A percentile compares a stretch with the other conserved stretches of the same genome.
These are phyloP conservation scores for Salicornia ramosissima DNA, from an alignment of 148 eudicot genomes.

Conservation along the genomic window DNA sequence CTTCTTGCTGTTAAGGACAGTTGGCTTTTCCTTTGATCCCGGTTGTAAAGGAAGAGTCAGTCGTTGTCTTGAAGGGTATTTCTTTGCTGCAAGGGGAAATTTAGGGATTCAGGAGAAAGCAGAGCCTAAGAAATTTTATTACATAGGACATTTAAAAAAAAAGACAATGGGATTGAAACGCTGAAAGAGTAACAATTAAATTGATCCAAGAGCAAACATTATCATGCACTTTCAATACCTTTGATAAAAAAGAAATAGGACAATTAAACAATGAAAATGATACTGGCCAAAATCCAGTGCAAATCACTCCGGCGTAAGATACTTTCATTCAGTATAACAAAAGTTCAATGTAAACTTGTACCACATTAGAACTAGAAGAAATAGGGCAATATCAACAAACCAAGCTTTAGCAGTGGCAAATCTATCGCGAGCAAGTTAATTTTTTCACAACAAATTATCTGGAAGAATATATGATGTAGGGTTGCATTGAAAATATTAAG, in stretches of 20 bases:
- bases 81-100: slow-evolving; percentile 54
- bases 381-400: neutral
- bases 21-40: slow-evolving; percentile 78
- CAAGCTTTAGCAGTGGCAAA: neutral
- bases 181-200: neutral
- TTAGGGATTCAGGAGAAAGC: slow-evolving; percentile 21
- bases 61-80: slow-evolving; percentile 93
- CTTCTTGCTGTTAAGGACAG: slow-evolving; percentile 63
- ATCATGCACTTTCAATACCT: neutral
- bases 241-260: neutral
- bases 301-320: neutral
- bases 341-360: neutral
- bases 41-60: slow-evolving; percentile 81
- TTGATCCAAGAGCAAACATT: neutral
- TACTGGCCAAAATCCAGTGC: neutral
- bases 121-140: neutral
- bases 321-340: neutral
- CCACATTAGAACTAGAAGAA: neutral
- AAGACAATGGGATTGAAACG: neutral
- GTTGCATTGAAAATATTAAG: too few species aligned
- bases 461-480: neutral
- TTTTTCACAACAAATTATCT: neutral
- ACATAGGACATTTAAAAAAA: too few species aligned
- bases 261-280: neutral
- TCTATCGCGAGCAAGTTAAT: neutral